These are phyloP conservation scores for Triadica sebifera DNA, from an alignment of 345 rosid species.

Conservation along the genomic window DNA sequence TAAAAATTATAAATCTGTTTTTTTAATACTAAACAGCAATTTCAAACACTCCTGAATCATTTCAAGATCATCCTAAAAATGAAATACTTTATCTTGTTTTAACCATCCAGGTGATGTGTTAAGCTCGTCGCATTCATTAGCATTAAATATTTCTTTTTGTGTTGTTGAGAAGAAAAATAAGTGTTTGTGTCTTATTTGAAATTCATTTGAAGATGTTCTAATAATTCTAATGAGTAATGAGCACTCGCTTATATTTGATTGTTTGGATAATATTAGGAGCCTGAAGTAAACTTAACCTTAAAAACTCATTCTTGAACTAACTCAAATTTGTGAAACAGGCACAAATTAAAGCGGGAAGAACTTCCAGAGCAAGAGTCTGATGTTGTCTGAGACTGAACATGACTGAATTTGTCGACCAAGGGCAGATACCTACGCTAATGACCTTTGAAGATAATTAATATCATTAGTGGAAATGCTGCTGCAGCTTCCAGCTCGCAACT, in stretches of 20 bases:
- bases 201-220: no score
- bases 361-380: constrained; percentile 76
- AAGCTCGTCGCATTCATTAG: background rate
- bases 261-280: no score
- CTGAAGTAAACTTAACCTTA: no score
- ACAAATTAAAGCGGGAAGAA: constrained; percentile 84
- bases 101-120: constrained; percentile 71
- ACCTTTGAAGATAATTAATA: constrained; percentile 38
- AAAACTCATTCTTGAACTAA: no score
- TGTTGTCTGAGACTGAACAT: constrained; percentile 85
- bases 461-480: no score
- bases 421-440: constrained; percentile 64
- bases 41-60: no score
- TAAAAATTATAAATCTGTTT: no score
- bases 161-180: background rate
- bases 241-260: no score
- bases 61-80: constrained; percentile 67
- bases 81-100: constrained; percentile 79
- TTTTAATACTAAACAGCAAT: no score
- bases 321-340: constrained; percentile 45
- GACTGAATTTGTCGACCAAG: constrained; percentile 73
- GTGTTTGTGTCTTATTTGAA: background rate
- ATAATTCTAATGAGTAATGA: no score
- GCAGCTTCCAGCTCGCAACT: no score
- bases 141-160: background rate